phyloP scores from a whole-genome alignment of 148 eudicot species.

The Rhododendron henanense region DNA sequence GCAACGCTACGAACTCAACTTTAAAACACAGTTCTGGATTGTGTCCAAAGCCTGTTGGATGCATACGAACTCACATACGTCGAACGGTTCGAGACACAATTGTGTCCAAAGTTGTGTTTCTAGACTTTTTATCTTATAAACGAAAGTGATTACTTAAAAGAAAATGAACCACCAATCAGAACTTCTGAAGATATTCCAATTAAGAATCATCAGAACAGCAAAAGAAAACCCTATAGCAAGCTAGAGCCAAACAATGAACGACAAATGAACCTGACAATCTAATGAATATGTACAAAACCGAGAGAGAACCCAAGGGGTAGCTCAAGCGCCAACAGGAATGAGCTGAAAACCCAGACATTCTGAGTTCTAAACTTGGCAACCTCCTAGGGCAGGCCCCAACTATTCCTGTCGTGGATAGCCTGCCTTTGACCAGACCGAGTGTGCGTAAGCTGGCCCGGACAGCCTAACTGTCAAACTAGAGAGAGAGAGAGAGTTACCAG shows the following conservation, averaged over 20 bases:
- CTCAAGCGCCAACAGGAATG: too few species aligned
- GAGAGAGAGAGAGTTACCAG: conserved; percentile 42
- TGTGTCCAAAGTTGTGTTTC: not conserved
- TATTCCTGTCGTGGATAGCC: too few species aligned
- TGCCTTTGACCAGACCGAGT: too few species aligned
- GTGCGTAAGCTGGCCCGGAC: too few species aligned
- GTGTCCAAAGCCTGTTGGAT: too few species aligned
- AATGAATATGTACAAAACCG: not conserved
- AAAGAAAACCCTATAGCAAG: not conserved
- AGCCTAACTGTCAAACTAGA: not conserved
- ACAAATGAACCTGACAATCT: not conserved
- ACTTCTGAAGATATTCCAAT: not conserved
- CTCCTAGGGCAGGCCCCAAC: too few species aligned
- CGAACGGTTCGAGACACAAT: too few species aligned
- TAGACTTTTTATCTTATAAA: not conserved
- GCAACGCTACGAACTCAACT: too few species aligned
- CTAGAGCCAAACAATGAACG: not conserved
- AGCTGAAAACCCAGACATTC: too few species aligned
- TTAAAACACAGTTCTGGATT: too few species aligned
- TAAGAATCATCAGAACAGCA: not conserved
- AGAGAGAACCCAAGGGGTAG: not conserved
- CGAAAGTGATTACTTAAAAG: not conserved
- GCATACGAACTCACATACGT: too few species aligned
- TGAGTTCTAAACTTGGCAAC: too few species aligned
- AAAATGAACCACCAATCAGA: not conserved